A percentile compares a stretch with the other conserved stretches of the same genome.
Conservation (phyloP, 1,284 basidiomycete species). For the Megacollybia platyphylla region DNA sequence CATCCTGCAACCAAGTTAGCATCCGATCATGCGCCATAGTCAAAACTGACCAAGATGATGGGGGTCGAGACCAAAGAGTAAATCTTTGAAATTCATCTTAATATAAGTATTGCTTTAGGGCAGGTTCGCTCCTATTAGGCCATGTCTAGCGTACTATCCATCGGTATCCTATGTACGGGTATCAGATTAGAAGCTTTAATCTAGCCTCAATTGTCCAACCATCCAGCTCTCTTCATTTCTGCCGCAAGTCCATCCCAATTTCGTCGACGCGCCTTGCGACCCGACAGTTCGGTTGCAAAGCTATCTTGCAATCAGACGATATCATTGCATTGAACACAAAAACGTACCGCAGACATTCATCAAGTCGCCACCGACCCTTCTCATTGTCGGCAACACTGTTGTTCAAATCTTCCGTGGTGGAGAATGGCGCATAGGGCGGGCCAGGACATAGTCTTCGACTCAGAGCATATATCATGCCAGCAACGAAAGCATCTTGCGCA, state of each 20-base stretch:
- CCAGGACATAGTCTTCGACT: slow-evolving; percentile 57
- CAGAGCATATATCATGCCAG: slow-evolving; percentile 69
- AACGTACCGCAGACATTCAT: slow-evolving; percentile 62
- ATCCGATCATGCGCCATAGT: no score
- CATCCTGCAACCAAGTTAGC: no score
- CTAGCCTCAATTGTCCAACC: slow-evolving; percentile 34
- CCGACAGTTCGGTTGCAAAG: slow-evolving; percentile 68
- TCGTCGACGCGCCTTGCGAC: slow-evolving; percentile 46
- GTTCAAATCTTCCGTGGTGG: slow-evolving; percentile 23
- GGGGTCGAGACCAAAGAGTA: no score
- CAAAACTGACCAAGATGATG: no score
- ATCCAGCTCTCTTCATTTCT: slow-evolving; percentile 61
- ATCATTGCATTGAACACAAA: not conserved
- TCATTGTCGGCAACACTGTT: slow-evolving; percentile 23
- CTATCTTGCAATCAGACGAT: slow-evolving; percentile 18
- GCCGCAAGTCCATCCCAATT: slow-evolving; percentile 55
- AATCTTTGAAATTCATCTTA: no score
- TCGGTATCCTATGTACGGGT: no score
- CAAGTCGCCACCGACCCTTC: slow-evolving; percentile 50
- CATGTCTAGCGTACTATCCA: no score
- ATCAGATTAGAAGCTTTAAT: no score
- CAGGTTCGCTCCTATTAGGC: no score
- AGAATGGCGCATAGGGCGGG: slow-evolving; percentile 52
- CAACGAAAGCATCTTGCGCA: slow-evolving; percentile 67
- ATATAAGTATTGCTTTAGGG: no score